Base-by-base conservation (phyloP, 305 asterid genomes). In the Fraxinus xanthoxyloides region DNA sequence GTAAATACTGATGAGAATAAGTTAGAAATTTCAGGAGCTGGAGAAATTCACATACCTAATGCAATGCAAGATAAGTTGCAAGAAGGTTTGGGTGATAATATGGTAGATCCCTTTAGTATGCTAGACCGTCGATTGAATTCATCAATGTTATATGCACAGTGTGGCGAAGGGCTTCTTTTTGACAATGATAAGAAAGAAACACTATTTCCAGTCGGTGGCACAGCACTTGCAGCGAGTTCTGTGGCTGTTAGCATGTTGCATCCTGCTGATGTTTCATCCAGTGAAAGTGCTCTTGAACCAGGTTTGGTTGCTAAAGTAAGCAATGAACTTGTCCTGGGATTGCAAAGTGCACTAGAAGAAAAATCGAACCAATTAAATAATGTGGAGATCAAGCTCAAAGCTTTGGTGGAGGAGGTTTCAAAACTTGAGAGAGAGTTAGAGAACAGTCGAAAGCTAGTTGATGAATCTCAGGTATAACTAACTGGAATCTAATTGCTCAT, bases 401-500 rank as follows among this genome's bases (percentile, higher is more conserved):
- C 82, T 76, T 80, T 93, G 80, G 81, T 72, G 74, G 97, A 92
- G 78, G 97, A 96, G 88, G 90, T 92, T 43, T 83, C 91, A 75
- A 91, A 91, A 86, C 92, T 93, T 67, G 92, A 83, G 72, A 86
- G 87, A 89, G 97, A 93, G 84, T 81, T 96, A 90, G 99, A 93
- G 92, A 89, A 84, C 78, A 91, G 87, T 79, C 90, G 81, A 80
- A 92, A 96, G 89, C 94, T 96, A 75, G 95, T 94, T 40, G 95
- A 92, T 80, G 98, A 96, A 89, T 94, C 99, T 85, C 99, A 94
- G 99, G 99, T 96, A 93, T 76, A 80, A 56, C 85, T 35, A 28
- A 75, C 80, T 78, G 75, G 28, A 72, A 77, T 63, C 70, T 61
- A 61, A 23, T 61, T 23, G 17, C 30, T 21, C 15, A 21, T 23